A percentile compares a stretch with the other conserved stretches of the same genome.
Evolutionary conservation across 768 basidiomycete genomes (phyloP).

Genomic region (Fistulinella prunicolor): DNA sequence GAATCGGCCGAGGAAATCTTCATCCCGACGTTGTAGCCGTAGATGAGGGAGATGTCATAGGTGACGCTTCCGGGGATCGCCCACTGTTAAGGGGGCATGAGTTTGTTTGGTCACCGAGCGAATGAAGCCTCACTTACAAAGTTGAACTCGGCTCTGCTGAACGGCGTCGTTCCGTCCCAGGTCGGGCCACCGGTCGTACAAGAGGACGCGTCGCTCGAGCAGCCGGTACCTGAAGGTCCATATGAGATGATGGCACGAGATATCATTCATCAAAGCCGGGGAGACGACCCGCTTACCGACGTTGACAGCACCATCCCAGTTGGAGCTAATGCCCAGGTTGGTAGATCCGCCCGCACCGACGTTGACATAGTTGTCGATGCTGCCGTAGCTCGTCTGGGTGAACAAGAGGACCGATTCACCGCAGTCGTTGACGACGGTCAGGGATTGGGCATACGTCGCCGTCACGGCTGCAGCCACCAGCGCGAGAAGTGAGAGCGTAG

Average conservation of each 20-base stretch:
- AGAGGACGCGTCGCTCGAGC: constrained; percentile 10
- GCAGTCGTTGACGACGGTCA: constrained; percentile 23
- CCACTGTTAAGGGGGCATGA: background rate
- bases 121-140: constrained; percentile 5
- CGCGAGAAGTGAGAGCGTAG: constrained; percentile 9
- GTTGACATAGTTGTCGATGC: constrained; percentile 18
- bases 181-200: constrained; percentile 21
- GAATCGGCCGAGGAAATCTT: constrained; percentile 15
- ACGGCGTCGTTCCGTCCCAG: constrained; percentile 21
- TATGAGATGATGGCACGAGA: background rate
- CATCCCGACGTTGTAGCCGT: constrained; percentile 24
- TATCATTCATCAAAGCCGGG: too few relatives aligned
- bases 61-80: constrained; percentile 11
- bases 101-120: too few relatives aligned
- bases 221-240: constrained; percentile 18
- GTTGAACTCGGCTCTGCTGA: constrained; percentile 21
- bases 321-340: constrained; percentile 16
- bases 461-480: background rate
- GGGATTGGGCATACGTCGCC: constrained; percentile 18
- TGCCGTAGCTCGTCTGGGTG: constrained; percentile 23
- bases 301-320: constrained; percentile 24
- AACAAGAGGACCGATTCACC: constrained; percentile 20
- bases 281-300: constrained; percentile 9
- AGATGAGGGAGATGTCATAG: constrained; percentile 24
- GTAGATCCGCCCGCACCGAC: constrained; percentile 10